phyloP scores from a whole-genome alignment of 2,329 filamentous ascomycete genomes.

The Apiospora sp. region DNA sequence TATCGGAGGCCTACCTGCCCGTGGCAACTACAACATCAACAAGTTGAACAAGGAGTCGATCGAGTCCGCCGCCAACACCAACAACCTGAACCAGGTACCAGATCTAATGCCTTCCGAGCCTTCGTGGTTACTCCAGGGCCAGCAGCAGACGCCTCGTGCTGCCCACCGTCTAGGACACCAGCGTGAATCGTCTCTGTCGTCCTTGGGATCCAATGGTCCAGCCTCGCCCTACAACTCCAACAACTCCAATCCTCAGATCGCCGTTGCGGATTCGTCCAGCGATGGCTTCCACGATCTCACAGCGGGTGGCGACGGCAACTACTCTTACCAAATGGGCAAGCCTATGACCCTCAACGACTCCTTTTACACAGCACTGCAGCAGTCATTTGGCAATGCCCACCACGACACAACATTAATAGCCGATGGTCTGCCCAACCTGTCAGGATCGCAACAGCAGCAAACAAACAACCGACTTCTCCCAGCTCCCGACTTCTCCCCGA shows the following conservation, averaged over 20 bases:
- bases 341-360: constrained; percentile 44
- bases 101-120: constrained; percentile 43
- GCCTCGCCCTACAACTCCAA: constrained; percentile 65
- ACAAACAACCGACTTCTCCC: constrained; percentile 53
- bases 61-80: constrained; percentile 29
- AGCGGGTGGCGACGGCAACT: constrained; percentile 45
- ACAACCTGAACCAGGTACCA: constrained; percentile 38
- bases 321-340: constrained; percentile 59
- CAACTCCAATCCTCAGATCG: constrained; percentile 66
- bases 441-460: constrained; percentile 49
- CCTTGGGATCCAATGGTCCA: constrained; percentile 66
- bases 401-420: constrained; percentile 51
- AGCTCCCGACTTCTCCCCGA: constrained; percentile 52
- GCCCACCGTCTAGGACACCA: constrained; percentile 56
- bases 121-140: constrained; percentile 39
- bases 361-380: constrained; percentile 48
- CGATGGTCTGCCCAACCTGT: constrained; percentile 33
- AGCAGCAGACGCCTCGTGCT: constrained; percentile 37
- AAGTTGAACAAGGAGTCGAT: constrained; percentile 34
- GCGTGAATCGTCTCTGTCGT: constrained; percentile 68
- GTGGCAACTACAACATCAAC: constrained; percentile 32
- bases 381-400: constrained; percentile 39
- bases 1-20: constrained; percentile 24
- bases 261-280: constrained; percentile 56
- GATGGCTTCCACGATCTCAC: constrained; percentile 57